Percentiles rank a stretch among this genome's conserved stretches.
phyloP scores from a whole-genome alignment of 2,329 filamentous ascomycete species.

The Colletotrichum cuscutae region DNA sequence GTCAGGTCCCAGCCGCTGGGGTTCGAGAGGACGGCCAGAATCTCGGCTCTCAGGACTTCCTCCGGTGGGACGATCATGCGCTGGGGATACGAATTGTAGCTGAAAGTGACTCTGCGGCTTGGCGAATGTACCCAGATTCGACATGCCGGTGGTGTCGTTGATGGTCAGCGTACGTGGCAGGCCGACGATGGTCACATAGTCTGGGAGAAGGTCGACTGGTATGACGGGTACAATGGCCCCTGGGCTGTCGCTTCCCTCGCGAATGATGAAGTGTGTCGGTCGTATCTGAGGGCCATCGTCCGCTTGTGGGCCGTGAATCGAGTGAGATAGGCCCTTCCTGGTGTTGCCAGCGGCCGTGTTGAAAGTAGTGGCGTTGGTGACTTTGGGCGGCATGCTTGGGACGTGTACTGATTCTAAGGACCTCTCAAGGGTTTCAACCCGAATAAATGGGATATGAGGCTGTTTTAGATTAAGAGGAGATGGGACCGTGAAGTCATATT shows the following conservation, averaged over 20 bases:
- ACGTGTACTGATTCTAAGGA: no score
- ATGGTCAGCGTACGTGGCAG: constrained; percentile 53
- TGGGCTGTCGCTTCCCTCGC: constrained; percentile 40
- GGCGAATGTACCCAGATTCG: constrained; percentile 47
- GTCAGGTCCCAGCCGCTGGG: not conserved
- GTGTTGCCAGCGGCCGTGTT: not conserved
- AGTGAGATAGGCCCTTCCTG: constrained; percentile 27
- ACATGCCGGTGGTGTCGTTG: constrained; percentile 51
- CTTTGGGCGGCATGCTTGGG: not conserved
- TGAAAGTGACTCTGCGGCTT: constrained; percentile 35
- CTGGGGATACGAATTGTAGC: not conserved
- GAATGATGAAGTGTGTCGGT: constrained; percentile 53
- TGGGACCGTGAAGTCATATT: not conserved
- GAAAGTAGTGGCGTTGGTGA: not conserved
- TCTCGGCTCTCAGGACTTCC: not conserved
- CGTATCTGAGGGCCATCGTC: constrained; percentile 15
- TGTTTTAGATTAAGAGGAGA: not conserved
- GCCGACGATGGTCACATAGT: constrained; percentile 54
- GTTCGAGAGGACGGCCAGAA: not conserved
- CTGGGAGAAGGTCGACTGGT: constrained; percentile 62
- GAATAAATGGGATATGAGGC: no score
- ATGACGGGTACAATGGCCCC: constrained; percentile 62
- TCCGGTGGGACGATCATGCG: not conserved
- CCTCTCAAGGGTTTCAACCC: not conserved
- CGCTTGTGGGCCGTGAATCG: constrained; percentile 28